Percentiles rank a stretch among this genome's conserved stretches.
These are phyloP conservation scores for Tolypocladium pustulatum DNA, from an alignment of 2,329 filamentous ascomycete genomes.

Conservation along the genomic window DNA sequence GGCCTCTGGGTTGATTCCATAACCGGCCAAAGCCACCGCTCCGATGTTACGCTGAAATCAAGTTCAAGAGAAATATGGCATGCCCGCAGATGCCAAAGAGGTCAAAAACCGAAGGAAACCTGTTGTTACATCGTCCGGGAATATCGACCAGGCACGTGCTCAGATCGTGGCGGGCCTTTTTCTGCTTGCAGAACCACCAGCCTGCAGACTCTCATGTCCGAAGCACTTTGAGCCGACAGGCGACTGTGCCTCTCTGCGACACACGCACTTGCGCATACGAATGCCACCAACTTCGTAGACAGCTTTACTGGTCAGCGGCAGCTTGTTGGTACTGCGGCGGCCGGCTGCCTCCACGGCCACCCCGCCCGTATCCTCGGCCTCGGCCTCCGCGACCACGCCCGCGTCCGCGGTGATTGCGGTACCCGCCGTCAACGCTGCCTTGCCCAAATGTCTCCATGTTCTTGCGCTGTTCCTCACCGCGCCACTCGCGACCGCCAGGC, in stretches of 20 bases:
- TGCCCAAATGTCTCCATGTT: slow-evolving; percentile 98
- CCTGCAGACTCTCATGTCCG: background rate
- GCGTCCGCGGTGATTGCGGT: slow-evolving; percentile 68
- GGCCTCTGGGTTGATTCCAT: slow-evolving; percentile 2
- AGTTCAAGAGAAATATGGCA: background rate
- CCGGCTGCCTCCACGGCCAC: slow-evolving; percentile 27
- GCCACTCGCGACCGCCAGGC: slow-evolving; percentile 76
- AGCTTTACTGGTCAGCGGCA: slow-evolving; percentile 15
- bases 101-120: slow-evolving; percentile 4
- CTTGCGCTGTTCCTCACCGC: slow-evolving; percentile 84
- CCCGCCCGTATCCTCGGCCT: slow-evolving; percentile 28
- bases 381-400: slow-evolving; percentile 59
- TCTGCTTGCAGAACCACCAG: background rate
- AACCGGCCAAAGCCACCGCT: slow-evolving; percentile 6
- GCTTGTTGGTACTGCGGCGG: slow-evolving; percentile 20
- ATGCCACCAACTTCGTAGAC: background rate
- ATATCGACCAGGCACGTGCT: background rate
- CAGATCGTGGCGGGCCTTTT: background rate
- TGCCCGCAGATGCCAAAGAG: slow-evolving; percentile 2
- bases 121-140: slow-evolving; percentile 19
- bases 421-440: slow-evolving; percentile 79
- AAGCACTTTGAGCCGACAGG: background rate
- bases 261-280: background rate
- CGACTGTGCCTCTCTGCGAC: background rate
- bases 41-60: slow-evolving; percentile 7